Percentiles rank a stretch among this genome's conserved stretches.
Conservation (phyloP, 2,329 filamentous ascomycete genomes). For the Colletotrichum sp. region DNA sequence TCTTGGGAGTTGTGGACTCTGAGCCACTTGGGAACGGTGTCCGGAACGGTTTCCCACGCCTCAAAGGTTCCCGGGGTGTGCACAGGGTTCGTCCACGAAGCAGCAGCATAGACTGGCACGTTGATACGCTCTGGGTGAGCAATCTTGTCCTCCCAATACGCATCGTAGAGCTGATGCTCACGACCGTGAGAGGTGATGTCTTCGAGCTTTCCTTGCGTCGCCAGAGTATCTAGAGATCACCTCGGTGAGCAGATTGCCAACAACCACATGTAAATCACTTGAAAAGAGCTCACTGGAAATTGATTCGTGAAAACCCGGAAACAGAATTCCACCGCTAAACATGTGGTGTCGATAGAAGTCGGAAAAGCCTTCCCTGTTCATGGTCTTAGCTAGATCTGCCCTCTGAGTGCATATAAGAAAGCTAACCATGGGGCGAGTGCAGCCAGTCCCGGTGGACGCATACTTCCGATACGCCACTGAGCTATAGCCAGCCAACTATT, state of each 20-base stretch:
- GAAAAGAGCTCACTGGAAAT: background rate
- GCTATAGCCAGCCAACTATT: background rate
- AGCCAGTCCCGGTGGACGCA: background rate
- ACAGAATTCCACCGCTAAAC: background rate
- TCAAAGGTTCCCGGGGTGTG: background rate
- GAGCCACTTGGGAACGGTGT: background rate
- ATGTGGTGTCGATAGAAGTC: background rate
- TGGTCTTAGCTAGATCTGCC: background rate
- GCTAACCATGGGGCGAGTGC: background rate
- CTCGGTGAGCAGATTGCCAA: fast-evolving
- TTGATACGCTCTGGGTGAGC: background rate
- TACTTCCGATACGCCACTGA: background rate
- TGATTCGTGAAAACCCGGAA: background rate
- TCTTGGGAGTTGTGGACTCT: background rate
- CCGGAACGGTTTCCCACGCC: background rate
- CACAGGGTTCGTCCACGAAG: background rate
- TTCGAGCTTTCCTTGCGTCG: background rate
- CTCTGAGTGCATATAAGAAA: too few relatives aligned
- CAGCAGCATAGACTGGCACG: background rate
- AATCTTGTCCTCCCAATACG: background rate
- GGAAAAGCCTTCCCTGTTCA: background rate
- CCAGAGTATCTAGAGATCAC: fast-evolving
- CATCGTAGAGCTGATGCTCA: background rate
- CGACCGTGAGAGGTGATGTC: background rate
- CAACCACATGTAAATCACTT: fast-evolving